These are phyloP conservation scores for Tuber indicum DNA, from an alignment of 495 filamentous ascomycete genomes.

Conservation along the genomic window DNA sequence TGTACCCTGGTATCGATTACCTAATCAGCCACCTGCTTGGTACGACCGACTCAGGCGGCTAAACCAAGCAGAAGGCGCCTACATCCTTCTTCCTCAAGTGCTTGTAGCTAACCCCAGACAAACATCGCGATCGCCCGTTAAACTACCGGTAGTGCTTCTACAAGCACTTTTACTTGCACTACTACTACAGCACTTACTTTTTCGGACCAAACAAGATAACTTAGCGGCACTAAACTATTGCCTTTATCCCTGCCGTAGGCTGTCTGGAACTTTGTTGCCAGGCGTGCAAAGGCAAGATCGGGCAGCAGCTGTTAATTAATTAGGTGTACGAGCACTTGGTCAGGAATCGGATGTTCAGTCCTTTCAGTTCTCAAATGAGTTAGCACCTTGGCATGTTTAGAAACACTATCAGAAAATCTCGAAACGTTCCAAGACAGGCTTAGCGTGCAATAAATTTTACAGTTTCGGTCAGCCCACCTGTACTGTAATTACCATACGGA, in stretches of 20 bases:
- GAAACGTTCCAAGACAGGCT: too few species aligned
- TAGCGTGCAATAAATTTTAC: too few species aligned
- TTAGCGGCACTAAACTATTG: neutral
- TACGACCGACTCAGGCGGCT: neutral
- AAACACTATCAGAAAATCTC: too few species aligned
- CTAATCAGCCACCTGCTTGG: neutral
- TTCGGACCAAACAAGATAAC: neutral
- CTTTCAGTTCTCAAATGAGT: too few species aligned
- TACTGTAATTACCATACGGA: too few species aligned
- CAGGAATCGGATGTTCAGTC: too few species aligned
- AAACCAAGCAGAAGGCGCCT: neutral
- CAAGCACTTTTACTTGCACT: neutral
- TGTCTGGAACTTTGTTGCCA: too few species aligned
- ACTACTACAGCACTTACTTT: neutral
- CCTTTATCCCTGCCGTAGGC: neutral
- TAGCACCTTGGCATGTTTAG: too few species aligned
- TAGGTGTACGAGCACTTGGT: too few species aligned
- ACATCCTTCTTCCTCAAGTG: neutral
- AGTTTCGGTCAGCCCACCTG: too few species aligned
- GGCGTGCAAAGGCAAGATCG: too few species aligned
- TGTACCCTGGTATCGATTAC: neutral
- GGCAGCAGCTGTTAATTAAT: too few species aligned
- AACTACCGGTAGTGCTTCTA: neutral
- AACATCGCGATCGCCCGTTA: neutral
- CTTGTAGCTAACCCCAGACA: neutral